Percentiles rank a stretch among this genome's conserved stretches.
phyloP scores from a whole-genome alignment of 1,284 basidiomycete genomes.

The Tilletia setariae region DNA sequence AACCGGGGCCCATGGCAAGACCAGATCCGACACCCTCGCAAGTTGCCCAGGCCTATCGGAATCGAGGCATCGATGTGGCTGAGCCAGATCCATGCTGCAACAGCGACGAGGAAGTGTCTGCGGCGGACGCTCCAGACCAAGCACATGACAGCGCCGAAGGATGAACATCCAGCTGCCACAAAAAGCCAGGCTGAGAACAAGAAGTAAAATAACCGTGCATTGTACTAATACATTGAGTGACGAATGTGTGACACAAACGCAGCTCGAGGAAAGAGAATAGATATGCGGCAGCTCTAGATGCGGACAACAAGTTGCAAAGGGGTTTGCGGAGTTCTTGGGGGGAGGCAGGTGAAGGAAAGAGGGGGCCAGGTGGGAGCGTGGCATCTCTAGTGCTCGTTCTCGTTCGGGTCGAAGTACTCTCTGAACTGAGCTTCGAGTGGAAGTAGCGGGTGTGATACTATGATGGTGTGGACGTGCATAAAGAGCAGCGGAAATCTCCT shows the following conservation, averaged over 20 bases:
- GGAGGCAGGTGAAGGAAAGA: not conserved
- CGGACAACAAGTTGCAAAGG: not conserved
- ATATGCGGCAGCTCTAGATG: not conserved
- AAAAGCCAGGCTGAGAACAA: too few species aligned
- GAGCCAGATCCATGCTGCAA: not conserved
- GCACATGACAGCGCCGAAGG: not conserved
- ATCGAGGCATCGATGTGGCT: not conserved
- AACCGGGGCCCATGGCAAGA: not conserved
- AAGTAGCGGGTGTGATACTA: conserved; percentile 58
- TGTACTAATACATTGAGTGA: not conserved
- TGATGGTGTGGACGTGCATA: conserved; percentile 81
- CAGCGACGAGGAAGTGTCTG: conserved; percentile 6
- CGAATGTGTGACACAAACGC: not conserved
- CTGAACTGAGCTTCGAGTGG: conserved; percentile 41
- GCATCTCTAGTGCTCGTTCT: conserved; percentile 7
- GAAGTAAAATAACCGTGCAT: too few species aligned
- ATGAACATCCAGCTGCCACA: too few species aligned
- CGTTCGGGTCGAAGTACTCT: conserved; percentile 30
- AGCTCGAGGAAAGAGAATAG: not conserved
- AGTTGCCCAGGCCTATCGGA: not conserved
- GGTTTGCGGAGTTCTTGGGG: not conserved
- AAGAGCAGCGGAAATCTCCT: conserved; percentile 84
- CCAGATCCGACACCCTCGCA: not conserved
- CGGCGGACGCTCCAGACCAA: not conserved
- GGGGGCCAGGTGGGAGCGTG: not conserved